phyloP scores from a whole-genome alignment of 805 yeast species.

The Lipomyces oligophaga region DNA sequence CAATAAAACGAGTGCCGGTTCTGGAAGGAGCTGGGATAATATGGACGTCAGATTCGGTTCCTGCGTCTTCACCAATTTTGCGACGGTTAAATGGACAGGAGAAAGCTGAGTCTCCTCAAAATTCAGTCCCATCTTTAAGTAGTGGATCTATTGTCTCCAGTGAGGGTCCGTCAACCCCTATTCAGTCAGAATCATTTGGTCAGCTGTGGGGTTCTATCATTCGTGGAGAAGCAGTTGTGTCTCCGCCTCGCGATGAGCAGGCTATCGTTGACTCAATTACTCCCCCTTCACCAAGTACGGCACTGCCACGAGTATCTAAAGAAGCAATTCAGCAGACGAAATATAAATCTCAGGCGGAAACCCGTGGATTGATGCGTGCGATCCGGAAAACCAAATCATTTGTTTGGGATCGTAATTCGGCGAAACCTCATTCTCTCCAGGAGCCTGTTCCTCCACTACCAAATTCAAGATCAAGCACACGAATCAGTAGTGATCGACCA shows the following conservation, averaged over 20 bases:
- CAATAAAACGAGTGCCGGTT: not conserved
- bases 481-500: not conserved
- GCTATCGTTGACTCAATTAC: conserved; percentile 19
- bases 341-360: not conserved
- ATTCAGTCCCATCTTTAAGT: conserved; percentile 7
- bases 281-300: conserved; percentile 28
- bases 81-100: not conserved
- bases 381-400: not conserved
- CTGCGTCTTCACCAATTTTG: not conserved
- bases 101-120: not conserved
- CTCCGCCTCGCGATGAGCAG: conserved; percentile 22
- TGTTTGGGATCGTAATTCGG: not conserved
- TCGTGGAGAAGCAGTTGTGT: conserved; percentile 18
- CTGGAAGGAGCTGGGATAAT: not conserved
- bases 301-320: no score
- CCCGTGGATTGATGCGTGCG: not conserved
- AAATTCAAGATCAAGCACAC: not conserved
- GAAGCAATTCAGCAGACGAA: not conserved
- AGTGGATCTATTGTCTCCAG: conserved; percentile 1
- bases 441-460: not conserved
- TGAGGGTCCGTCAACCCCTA: conserved; percentile 3
- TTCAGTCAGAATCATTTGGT: not conserved
- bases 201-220: conserved; percentile 24
- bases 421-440: not conserved
- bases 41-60: not conserved